Base-by-base conservation (phyloP, 331 rosid genomes). In the Quercus phellos region DNA sequence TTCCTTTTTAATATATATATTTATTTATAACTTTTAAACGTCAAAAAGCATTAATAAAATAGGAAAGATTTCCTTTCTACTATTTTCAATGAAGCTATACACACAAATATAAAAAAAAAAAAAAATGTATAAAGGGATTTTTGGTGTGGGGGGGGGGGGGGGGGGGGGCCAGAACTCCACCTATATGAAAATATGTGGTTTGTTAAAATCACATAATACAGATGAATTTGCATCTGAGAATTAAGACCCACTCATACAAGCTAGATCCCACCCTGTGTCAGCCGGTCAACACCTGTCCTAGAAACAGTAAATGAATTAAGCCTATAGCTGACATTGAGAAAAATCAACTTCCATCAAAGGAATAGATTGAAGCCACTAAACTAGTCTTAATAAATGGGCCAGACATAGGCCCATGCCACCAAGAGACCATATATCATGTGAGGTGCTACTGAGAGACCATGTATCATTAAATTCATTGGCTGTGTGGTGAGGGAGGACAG, bases 201-300 rank as follows among this genome's bases (percentile, higher is more conserved):
- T 3, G 26, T 7, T 32, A 66, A 24, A 66, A 66, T 66, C 51
- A 66, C 19, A 13, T 14, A 34, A n/a, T 9, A 32, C 14, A 34
- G 17, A 61, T 66, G 50, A 70, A 21, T 72, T 76, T 76, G 35
- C 77, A 76, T 22, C 51, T 77, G 38, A 26, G 66, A 76, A 68
- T 70, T 59, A 11, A 78, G 29, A 51, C 54, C 72, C 71, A 46
- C 4, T 59, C 24, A 66, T 32, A 66, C 51, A 34, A 32, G 27
- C 4, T 34, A 35, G 26, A 34, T 66, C 71, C 5, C 26, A 61
- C 35, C 35, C 54, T 6, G 72, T 43, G 7, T 22, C 58, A 61
- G 68, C 58, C 71, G 29, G 76, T 72, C 59, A 26, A 75, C 50
- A 30, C 51, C 19, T 46, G 17, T 60, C 77, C 63, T 14, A 14